phyloP scores from a whole-genome alignment of 2,329 filamentous ascomycete genomes.

The Scedosporium aurantiacum region DNA sequence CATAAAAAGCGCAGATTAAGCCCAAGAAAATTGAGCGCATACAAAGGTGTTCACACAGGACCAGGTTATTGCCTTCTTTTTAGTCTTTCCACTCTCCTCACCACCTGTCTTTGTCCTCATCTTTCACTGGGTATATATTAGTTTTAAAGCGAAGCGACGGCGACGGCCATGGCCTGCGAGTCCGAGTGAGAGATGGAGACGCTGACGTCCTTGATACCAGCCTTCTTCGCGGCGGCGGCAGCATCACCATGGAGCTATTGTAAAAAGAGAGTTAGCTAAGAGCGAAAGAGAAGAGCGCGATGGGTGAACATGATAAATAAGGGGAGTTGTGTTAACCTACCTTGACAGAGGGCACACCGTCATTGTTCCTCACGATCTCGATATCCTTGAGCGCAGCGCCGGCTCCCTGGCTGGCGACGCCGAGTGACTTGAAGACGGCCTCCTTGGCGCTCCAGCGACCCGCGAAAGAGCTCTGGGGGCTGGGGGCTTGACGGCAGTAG shows the following conservation, averaged over 20 bases:
- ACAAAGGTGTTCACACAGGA: constrained; percentile 2
- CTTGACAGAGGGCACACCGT: constrained; percentile 71
- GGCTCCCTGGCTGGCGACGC: constrained; percentile 74
- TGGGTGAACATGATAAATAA: not conserved
- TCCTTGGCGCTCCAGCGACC: constrained; percentile 97
- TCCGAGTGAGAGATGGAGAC: constrained; percentile 97
- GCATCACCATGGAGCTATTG: constrained; percentile 75
- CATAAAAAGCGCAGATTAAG: constrained; percentile 8
- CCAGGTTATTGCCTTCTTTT: not conserved
- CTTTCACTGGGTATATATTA: not conserved
- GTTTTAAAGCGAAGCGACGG: constrained; percentile 65
- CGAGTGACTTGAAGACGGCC: constrained; percentile 94
- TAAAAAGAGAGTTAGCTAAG: constrained; percentile 23
- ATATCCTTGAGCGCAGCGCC: constrained; percentile 90
- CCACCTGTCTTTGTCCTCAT: not conserved
- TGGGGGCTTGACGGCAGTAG: constrained; percentile 73
- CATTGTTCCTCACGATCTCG: constrained; percentile 74
- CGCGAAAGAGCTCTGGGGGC: constrained; percentile 81
- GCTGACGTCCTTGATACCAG: constrained; percentile 76
- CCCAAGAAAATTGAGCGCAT: constrained; percentile 10
- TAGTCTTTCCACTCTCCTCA: not conserved
- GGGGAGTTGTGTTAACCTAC: constrained; percentile 43
- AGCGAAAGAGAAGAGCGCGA: not conserved
- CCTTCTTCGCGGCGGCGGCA: constrained; percentile 69
- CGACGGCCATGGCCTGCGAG: constrained; percentile 86